A percentile compares a stretch with the other conserved stretches of the same genome.
Conservation (phyloP, 257 asterid genomes). For the Solanum pennellii region DNA sequence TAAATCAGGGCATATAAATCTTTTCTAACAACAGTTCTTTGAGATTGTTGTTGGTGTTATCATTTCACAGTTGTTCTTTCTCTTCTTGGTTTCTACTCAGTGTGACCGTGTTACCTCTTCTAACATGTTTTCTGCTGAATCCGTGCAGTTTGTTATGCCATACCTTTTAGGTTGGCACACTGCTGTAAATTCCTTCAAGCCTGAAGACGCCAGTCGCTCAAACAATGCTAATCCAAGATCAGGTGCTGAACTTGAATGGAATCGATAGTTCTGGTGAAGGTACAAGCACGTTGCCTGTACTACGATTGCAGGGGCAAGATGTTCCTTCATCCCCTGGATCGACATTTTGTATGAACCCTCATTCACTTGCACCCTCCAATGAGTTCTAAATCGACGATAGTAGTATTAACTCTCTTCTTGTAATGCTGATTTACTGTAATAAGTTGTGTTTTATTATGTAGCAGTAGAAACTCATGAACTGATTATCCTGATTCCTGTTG, state of each 20-base stretch:
- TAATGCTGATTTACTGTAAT: background rate
- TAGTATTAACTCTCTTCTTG: background rate
- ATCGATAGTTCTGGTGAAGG: constrained; percentile 24
- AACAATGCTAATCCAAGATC: constrained; percentile 48
- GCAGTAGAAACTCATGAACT: background rate
- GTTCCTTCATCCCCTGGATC: background rate
- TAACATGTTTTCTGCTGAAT: constrained; percentile 5
- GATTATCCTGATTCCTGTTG: background rate
- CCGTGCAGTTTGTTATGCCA: constrained; percentile 69
- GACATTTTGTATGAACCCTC: background rate
- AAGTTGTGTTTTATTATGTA: background rate
- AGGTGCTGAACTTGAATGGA: constrained; percentile 73
- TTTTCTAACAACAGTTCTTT: background rate
- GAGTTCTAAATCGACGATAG: background rate
- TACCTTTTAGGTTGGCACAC: constrained; percentile 90
- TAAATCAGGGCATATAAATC: background rate
- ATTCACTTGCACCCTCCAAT: background rate
- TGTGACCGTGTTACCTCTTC: background rate
- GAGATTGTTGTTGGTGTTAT: background rate
- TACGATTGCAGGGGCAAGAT: background rate
- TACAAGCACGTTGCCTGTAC: background rate
- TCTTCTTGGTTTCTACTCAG: background rate
- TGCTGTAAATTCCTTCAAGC: constrained; percentile 54
- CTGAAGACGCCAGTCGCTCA: constrained; percentile 47
- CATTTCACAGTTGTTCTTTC: background rate